These are phyloP conservation scores for Cutaneotrichosporon cyanovorans DNA, from an alignment of 1,284 basidiomycete genomes.

Conservation along the genomic window DNA sequence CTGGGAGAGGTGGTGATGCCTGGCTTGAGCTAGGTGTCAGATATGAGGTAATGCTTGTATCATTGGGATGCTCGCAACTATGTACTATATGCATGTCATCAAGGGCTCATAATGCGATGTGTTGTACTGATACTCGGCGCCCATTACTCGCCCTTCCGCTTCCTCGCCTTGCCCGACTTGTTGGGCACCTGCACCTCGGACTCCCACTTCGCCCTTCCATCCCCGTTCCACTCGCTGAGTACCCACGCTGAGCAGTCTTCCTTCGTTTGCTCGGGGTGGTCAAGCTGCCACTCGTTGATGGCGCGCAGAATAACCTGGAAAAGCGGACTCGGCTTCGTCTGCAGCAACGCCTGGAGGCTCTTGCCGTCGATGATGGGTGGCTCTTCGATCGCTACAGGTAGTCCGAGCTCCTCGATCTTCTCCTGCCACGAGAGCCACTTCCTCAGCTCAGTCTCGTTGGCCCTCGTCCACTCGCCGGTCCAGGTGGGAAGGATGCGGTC, in stretches of 20 bases:
- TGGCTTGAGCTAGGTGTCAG: background rate
- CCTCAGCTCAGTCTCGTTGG: constrained; percentile 51
- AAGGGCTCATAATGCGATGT: too few species aligned
- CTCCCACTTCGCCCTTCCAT: constrained; percentile 12
- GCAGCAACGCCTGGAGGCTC: constrained; percentile 56
- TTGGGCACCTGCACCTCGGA: constrained; percentile 5
- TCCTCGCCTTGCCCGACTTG: constrained; percentile 11
- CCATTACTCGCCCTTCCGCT: constrained; percentile 7
- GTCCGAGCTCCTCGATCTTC: constrained; percentile 56
- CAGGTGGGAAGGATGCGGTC: constrained; percentile 61
- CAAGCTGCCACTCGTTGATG: constrained; percentile 74
- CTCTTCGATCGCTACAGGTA: constrained; percentile 58
- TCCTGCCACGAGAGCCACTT: constrained; percentile 59
- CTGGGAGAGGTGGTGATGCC: background rate
- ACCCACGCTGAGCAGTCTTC: constrained; percentile 67
- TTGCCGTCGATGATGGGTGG: constrained; percentile 69
- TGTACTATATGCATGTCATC: too few species aligned
- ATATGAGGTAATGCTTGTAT: too few species aligned
- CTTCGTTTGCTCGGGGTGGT: constrained; percentile 58
- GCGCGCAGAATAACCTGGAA: constrained; percentile 57
- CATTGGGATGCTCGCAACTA: too few species aligned
- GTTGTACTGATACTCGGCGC: too few species aligned
- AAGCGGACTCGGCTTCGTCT: constrained; percentile 60
- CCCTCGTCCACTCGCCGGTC: constrained; percentile 48
- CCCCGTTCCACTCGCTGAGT: constrained; percentile 26